phyloP scores from a whole-genome alignment of 164 flowering plant species.

The Euptelea pleiosperma region DNA sequence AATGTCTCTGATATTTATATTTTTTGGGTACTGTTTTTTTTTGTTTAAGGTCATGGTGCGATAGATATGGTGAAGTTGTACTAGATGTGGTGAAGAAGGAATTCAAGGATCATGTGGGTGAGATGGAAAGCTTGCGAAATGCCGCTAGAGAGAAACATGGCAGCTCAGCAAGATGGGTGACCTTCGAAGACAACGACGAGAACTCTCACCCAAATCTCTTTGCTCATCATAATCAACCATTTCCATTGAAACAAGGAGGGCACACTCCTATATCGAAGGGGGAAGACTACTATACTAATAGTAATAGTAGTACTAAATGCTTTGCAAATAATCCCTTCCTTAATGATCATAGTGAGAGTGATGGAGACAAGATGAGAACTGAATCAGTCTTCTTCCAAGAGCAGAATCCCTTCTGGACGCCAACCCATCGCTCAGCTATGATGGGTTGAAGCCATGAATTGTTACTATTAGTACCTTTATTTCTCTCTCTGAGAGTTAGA shows the following conservation, averaged over 20 bases:
- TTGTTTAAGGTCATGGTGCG: constrained; percentile 64
- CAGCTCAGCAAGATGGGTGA: constrained; percentile 48
- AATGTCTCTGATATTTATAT: too few species aligned
- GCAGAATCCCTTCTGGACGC: constrained; percentile 46
- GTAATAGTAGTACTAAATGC: neutral
- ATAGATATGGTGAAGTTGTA: constrained; percentile 67
- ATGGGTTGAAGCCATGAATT: neutral
- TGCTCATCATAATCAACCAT: constrained; percentile 14
- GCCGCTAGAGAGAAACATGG: constrained; percentile 33
- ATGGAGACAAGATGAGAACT: constrained; percentile 17
- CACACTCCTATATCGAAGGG: neutral
- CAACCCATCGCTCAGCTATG: constrained; percentile 19
- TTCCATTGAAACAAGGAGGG: constrained; percentile 5
- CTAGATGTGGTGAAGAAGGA: constrained; percentile 81
- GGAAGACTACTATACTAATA: neutral
- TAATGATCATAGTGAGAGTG: constrained; percentile 6
- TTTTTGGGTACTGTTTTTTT: too few species aligned
- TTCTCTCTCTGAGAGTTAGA: too few species aligned
- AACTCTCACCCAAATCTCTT: constrained; percentile 65
- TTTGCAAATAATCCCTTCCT: constrained; percentile 26
- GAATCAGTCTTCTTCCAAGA: constrained; percentile 26
- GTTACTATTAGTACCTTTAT: too few species aligned
- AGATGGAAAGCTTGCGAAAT: constrained; percentile 50
- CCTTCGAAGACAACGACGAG: constrained; percentile 55
- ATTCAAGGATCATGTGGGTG: constrained; percentile 75